A percentile compares a stretch with the other conserved stretches of the same genome.
These are phyloP conservation scores for Rutstroemia sydowiana DNA, from an alignment of 2,329 filamentous ascomycete genomes.

Conservation along the genomic window DNA sequence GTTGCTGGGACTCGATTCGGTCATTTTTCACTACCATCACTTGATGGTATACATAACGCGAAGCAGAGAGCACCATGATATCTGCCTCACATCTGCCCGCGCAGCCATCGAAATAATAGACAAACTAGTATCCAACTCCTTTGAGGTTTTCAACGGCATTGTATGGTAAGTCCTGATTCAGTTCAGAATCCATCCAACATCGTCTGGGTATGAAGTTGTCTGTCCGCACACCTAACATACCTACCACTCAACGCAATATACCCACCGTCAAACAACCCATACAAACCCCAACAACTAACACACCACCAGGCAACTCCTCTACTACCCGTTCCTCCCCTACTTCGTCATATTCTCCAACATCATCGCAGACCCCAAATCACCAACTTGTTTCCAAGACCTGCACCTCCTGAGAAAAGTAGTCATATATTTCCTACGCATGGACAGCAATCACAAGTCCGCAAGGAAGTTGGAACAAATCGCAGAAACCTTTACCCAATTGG, in stretches of 20 bases:
- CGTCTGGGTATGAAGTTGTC: too few species aligned
- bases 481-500: too few species aligned
- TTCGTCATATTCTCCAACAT: slow-evolving; percentile 14
- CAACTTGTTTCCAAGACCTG: slow-evolving; percentile 8
- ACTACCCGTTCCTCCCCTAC: slow-evolving; percentile 15
- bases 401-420: slow-evolving; percentile 10
- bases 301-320: slow-evolving; percentile 13
- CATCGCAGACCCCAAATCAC: slow-evolving; percentile 8
- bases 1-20: slow-evolving; percentile 9
- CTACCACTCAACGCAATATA: too few species aligned
- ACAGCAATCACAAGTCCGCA: slow-evolving; percentile 10
- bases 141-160: slow-evolving; percentile 14
- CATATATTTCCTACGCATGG: slow-evolving; percentile 12
- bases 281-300: background rate
- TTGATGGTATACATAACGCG: slow-evolving; percentile 13
- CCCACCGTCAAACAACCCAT: too few species aligned
- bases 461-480: slow-evolving; percentile 9
- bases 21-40: slow-evolving; percentile 16
- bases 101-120: slow-evolving; percentile 1
- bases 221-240: too few species aligned
- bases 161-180: slow-evolving; percentile 9
- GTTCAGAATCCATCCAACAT: too few species aligned
- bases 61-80: slow-evolving; percentile 3
- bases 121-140: slow-evolving; percentile 11
- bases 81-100: slow-evolving; percentile 7